Evolutionary conservation across 2,329 filamentous ascomycete genomes (phyloP).

Genomic region (Thelonectria blattea): DNA sequence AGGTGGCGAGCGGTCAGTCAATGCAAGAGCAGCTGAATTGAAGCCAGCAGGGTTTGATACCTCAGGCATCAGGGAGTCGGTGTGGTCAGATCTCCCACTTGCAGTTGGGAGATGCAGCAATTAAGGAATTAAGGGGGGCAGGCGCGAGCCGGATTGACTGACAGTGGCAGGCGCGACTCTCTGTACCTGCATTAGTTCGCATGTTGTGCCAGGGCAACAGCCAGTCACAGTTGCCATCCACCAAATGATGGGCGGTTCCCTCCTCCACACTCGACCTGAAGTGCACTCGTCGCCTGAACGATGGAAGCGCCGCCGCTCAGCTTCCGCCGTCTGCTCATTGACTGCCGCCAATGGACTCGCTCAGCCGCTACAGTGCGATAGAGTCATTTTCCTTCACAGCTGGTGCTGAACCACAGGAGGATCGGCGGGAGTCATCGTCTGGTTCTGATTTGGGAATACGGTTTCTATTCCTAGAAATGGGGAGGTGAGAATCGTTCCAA

Average conservation of each 20-base stretch:
- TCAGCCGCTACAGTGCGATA: not conserved
- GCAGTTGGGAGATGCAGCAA: conserved; percentile 2
- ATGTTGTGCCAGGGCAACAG: conserved; percentile 27
- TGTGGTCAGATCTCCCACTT: not conserved
- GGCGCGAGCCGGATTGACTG: conserved; percentile 22
- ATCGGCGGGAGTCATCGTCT: not conserved
- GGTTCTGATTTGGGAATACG: not conserved
- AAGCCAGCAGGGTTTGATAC: not conserved
- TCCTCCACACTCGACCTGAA: not conserved
- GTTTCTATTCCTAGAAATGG: conserved; percentile 16
- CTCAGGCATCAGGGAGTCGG: not conserved
- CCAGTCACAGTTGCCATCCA: conserved; percentile 6
- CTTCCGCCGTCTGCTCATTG: not conserved
- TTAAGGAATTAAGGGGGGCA: conserved; percentile 2
- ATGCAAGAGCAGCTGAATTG: not conserved
- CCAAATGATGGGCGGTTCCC: not conserved
- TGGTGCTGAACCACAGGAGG: too few species aligned
- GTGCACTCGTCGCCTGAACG: not conserved
- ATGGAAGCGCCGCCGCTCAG: not conserved
- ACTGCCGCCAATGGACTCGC: not conserved
- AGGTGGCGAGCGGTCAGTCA: conserved; percentile 16
- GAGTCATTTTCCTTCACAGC: not conserved
- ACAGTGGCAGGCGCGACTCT: not conserved
- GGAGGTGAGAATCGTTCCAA: not conserved
- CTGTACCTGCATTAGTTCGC: conserved; percentile 40